A percentile compares a stretch with the other conserved stretches of the same genome.
Evolutionary conservation across 2,329 filamentous ascomycete genomes (phyloP).

Genomic region (Metarhizium brunneum): DNA sequence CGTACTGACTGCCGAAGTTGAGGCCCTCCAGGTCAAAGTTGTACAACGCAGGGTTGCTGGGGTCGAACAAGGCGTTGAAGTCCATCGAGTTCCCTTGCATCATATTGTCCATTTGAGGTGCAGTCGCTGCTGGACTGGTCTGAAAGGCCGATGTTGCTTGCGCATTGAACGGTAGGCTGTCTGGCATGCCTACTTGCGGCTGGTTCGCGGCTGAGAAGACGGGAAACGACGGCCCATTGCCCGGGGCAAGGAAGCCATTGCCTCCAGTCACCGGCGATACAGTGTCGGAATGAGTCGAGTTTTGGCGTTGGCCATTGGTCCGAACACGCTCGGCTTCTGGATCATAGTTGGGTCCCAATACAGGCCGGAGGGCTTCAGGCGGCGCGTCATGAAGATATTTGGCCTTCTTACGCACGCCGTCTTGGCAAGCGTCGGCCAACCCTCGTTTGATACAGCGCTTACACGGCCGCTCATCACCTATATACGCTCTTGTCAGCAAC

Average conservation of each 20-base stretch:
- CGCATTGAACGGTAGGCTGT: conserved; percentile 46
- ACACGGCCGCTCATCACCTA: conserved; percentile 92
- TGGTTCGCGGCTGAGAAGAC: conserved; percentile 39
- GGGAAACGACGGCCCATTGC: conserved; percentile 36
- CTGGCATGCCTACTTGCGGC: conserved; percentile 37
- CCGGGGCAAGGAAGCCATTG: conserved; percentile 39
- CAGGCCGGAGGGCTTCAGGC: conserved; percentile 79
- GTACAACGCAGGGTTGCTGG: conserved; percentile 84
- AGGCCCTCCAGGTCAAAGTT: conserved; percentile 93
- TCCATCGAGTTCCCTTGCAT: conserved; percentile 40
- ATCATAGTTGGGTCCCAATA: conserved; percentile 64
- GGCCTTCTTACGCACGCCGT: conserved; percentile 95
- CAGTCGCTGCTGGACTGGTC: conserved; percentile 39
- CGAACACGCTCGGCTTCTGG: conserved; percentile 39
- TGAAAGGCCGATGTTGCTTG: conserved; percentile 66
- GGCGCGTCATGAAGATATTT: conserved; percentile 98
- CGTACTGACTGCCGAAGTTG: conserved; percentile 87
- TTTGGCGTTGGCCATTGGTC: conserved; percentile 37
- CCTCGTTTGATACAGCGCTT: conserved; percentile 89
- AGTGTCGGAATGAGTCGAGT: conserved; percentile 38
- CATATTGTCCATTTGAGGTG: conserved; percentile 35
- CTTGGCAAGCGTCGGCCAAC: conserved; percentile 83
- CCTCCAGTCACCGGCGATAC: conserved; percentile 27
- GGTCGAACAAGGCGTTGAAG: conserved; percentile 67
- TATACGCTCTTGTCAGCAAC: neutral